Conservation (phyloP, 2,329 filamentous ascomycete genomes). For the Teratosphaeria viscida region DNA sequence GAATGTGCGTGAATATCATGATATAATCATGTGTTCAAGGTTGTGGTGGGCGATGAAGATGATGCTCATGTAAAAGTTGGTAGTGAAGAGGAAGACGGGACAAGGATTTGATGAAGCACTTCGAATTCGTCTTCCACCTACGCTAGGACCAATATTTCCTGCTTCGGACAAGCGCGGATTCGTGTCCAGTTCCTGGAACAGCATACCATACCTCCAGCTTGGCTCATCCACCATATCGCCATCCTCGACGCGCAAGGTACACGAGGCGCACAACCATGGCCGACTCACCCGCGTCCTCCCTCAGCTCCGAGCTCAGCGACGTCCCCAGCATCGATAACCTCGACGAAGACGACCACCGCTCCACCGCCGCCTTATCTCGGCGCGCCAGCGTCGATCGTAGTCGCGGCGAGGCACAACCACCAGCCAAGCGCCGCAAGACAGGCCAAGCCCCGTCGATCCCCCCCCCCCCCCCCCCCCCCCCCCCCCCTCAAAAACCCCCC, state of each 20-base stretch:
- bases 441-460: slow-evolving; percentile 7
- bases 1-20: too few relatives aligned
- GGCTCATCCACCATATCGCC: not conserved
- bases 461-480: slow-evolving; percentile 8
- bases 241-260: not conserved
- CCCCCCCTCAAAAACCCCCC: too few relatives aligned
- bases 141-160: not conserved
- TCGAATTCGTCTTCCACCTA: not conserved
- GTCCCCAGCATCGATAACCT: slow-evolving; percentile 50
- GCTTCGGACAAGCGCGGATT: not conserved
- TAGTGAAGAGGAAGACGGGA: not conserved
- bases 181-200: not conserved
- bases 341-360: slow-evolving; percentile 45
- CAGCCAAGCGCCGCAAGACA: slow-evolving; percentile 31
- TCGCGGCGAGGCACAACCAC: slow-evolving; percentile 23
- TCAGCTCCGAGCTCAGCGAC: slow-evolving; percentile 44
- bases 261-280: slow-evolving; percentile 16
- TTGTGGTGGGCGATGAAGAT: too few relatives aligned
- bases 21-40: too few relatives aligned
- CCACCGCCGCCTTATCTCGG: slow-evolving; percentile 38
- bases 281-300: slow-evolving; percentile 47
- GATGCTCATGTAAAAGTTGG: too few relatives aligned
- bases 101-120: not conserved
- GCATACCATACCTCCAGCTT: not conserved
- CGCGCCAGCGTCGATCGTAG: slow-evolving; percentile 34